These are phyloP conservation scores for Baeospora myosura DNA, from an alignment of 1,284 basidiomycete genomes.

Conservation along the genomic window DNA sequence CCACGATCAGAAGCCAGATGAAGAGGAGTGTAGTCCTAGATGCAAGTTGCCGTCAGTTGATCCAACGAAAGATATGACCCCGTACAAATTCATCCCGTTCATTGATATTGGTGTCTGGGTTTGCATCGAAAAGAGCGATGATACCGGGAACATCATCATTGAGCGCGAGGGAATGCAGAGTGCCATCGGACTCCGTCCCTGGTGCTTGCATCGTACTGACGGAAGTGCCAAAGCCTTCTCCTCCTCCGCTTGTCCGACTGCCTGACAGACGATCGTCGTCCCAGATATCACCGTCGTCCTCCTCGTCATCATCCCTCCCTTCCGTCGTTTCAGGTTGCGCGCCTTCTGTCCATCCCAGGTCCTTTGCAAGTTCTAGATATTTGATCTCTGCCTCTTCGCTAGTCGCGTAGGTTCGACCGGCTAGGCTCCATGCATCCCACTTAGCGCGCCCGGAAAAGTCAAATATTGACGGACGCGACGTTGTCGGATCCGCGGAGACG, in stretches of 20 bases:
- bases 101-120: slow-evolving; percentile 33
- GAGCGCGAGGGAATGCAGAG: slow-evolving; percentile 55
- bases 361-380: slow-evolving; percentile 66
- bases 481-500: slow-evolving; percentile 44
- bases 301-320: slow-evolving; percentile 19
- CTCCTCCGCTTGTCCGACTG: slow-evolving; percentile 21
- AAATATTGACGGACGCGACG: slow-evolving; percentile 71
- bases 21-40: slow-evolving; percentile 76
- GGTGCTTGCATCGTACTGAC: slow-evolving; percentile 55
- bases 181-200: slow-evolving; percentile 30
- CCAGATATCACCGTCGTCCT: slow-evolving; percentile 26
- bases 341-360: slow-evolving; percentile 60
- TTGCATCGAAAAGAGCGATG: slow-evolving; percentile 33
- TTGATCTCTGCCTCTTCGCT: slow-evolving; percentile 43
- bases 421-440: slow-evolving; percentile 76
- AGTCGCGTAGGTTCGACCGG: slow-evolving; percentile 43
- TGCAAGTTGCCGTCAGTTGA: slow-evolving; percentile 5
- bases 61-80: slow-evolving; percentile 8
- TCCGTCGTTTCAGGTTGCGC: slow-evolving; percentile 9
- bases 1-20: slow-evolving; percentile 85
- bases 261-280: slow-evolving; percentile 29
- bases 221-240: slow-evolving; percentile 47
- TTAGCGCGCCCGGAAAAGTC: slow-evolving; percentile 78
- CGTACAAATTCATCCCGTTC: slow-evolving; percentile 55
- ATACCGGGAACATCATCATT: slow-evolving; percentile 43